Evolutionary conservation across 73 alveolate species (phyloP).

Genomic region (Paramecium caudatum): DNA sequence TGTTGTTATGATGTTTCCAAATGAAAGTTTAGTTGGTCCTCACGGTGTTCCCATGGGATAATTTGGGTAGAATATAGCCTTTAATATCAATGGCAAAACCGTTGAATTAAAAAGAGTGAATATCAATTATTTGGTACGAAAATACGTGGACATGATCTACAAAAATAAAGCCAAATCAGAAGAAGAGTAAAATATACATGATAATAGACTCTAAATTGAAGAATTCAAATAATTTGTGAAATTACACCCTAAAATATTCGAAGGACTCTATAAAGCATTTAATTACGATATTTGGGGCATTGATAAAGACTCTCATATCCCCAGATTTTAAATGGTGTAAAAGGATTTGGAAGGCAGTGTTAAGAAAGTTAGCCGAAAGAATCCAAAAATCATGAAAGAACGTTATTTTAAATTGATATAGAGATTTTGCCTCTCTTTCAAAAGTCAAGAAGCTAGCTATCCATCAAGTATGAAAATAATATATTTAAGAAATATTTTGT

Average conservation of each 20-base stretch:
- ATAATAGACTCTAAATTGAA: constrained; percentile 32
- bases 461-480: constrained; percentile 14
- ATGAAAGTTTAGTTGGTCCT: constrained; percentile 54
- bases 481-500: constrained; percentile 23
- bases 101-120: constrained; percentile 61
- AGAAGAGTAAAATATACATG: neutral
- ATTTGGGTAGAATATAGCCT: constrained; percentile 41
- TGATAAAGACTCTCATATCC: neutral
- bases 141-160: constrained; percentile 60
- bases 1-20: constrained; percentile 67
- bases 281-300: constrained; percentile 69
- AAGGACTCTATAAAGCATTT: constrained; percentile 62
- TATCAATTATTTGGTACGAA: constrained; percentile 32
- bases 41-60: constrained; percentile 68
- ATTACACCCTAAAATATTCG: constrained; percentile 55
- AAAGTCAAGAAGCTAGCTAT: neutral
- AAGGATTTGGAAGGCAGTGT: constrained; percentile 50
- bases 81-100: constrained; percentile 34
- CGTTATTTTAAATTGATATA: constrained; percentile 54
- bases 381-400: constrained; percentile 21
- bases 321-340: neutral
- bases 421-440: constrained; percentile 38
- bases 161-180: constrained; percentile 22
- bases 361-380: constrained; percentile 33
- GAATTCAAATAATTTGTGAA: constrained; percentile 64